These are phyloP conservation scores for Echites panduratus DNA, from an alignment of 257 asterid species.

Conservation along the genomic window DNA sequence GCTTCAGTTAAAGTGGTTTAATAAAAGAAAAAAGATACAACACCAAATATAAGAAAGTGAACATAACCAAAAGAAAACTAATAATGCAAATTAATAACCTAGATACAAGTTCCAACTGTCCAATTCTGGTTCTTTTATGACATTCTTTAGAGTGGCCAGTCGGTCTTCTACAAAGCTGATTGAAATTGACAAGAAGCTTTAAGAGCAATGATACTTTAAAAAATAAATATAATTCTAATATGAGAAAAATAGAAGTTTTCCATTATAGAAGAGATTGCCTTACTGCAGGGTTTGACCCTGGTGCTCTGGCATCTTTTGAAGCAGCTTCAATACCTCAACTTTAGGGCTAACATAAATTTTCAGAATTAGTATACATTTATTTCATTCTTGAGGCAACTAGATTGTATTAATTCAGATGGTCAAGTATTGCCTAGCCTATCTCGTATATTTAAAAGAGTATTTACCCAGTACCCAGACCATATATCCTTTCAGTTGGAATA, in stretches of 20 bases:
- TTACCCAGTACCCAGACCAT: constrained; percentile 90
- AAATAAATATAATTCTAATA: neutral
- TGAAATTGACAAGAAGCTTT: constrained; percentile 15
- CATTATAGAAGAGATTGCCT: constrained; percentile 18
- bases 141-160: constrained; percentile 76
- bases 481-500: constrained; percentile 73
- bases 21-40: constrained; percentile 11
- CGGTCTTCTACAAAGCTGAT: constrained; percentile 93
- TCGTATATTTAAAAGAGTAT: constrained; percentile 13
- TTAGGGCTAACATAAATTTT: constrained; percentile 59
- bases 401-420: neutral
- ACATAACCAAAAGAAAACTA: neutral
- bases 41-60: neutral
- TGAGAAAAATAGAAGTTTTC: neutral
- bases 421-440: neutral
- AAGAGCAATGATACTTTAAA: constrained; percentile 8
- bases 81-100: constrained; percentile 37
- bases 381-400: constrained; percentile 8
- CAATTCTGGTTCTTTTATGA: constrained; percentile 75
- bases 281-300: constrained; percentile 83
- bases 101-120: constrained; percentile 80
- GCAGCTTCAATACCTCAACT: constrained; percentile 79
- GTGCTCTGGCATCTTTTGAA: constrained; percentile 88
- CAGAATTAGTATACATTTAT: constrained; percentile 3
- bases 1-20: constrained; percentile 25